These are phyloP conservation scores for Beauveria asiatica DNA, from an alignment of 2,329 filamentous ascomycete genomes.

Conservation along the genomic window DNA sequence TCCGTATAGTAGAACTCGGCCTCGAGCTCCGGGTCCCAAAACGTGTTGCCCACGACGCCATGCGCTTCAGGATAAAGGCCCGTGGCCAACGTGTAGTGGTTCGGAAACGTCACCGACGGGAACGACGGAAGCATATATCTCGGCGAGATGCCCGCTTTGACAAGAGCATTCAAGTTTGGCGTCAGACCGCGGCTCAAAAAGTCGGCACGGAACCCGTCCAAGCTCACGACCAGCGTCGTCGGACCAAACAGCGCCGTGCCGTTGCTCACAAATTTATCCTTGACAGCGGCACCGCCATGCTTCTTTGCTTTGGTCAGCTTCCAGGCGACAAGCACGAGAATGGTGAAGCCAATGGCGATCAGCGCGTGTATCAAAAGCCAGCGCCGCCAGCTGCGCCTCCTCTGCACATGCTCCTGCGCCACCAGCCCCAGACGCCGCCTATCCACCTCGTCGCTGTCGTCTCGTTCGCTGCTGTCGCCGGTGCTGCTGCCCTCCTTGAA, in stretches of 20 bases:
- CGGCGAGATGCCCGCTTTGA: slow-evolving; percentile 78
- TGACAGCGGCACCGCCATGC: slow-evolving; percentile 18
- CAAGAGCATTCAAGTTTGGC: slow-evolving; percentile 68
- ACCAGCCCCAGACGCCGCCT: slow-evolving; percentile 42
- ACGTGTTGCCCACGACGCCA: slow-evolving; percentile 86
- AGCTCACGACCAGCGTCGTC: slow-evolving; percentile 85
- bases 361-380: slow-evolving; percentile 46
- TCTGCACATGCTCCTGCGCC: slow-evolving; percentile 37
- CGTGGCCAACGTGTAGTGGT: slow-evolving; percentile 89
- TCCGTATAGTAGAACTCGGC: slow-evolving; percentile 87
- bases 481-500: slow-evolving; percentile 59
- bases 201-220: slow-evolving; percentile 94
- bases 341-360: slow-evolving; percentile 45
- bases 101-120: slow-evolving; percentile 92
- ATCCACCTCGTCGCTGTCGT: slow-evolving; percentile 51
- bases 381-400: slow-evolving; percentile 44
- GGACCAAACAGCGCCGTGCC: slow-evolving; percentile 83
- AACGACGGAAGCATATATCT: slow-evolving; percentile 92
- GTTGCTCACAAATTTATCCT: slow-evolving; percentile 49
- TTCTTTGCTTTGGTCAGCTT: slow-evolving; percentile 44
- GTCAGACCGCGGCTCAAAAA: slow-evolving; percentile 80
- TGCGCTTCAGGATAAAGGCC: slow-evolving; percentile 89
- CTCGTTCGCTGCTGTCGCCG: slow-evolving; percentile 52
- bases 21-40: slow-evolving; percentile 73
- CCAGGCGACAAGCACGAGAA: slow-evolving; percentile 49